Evolutionary conservation across 1,284 basidiomycete genomes (phyloP).

Genomic region (Lentinula novae-zelandiae): DNA sequence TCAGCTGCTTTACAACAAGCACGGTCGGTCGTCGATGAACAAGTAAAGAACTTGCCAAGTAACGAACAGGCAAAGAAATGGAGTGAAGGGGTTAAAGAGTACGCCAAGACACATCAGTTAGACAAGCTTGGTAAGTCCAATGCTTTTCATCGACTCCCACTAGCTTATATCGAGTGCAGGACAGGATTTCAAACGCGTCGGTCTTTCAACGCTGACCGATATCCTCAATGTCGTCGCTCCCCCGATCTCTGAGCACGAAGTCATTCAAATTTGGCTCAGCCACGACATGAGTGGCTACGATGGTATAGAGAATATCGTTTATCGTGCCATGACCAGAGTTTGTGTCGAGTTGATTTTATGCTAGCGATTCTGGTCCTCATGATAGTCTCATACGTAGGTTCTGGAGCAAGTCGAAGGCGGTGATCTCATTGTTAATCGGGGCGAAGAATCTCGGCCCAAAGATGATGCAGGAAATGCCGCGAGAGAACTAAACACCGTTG

Average conservation of each 20-base stretch:
- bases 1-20: conserved; percentile 87
- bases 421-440: conserved; percentile 84
- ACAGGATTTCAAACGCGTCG: conserved; percentile 82
- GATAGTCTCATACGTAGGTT: conserved; percentile 44
- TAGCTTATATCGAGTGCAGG: conserved; percentile 41
- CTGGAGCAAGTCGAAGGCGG: conserved; percentile 94
- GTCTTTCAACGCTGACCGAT: conserved; percentile 84
- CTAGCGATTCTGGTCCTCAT: conserved; percentile 4
- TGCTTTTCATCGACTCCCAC: background rate
- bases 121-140: conserved; percentile 67
- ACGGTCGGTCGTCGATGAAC: conserved; percentile 84
- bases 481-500: conserved; percentile 78
- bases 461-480: conserved; percentile 37
- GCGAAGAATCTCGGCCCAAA: conserved; percentile 71
- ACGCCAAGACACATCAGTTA: conserved; percentile 76
- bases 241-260: conserved; percentile 97
- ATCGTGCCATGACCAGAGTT: conserved; percentile 78
- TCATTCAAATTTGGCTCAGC: conserved; percentile 91
- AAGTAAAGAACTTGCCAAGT: conserved; percentile 78
- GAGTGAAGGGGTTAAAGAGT: conserved; percentile 61
- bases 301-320: conserved; percentile 94
- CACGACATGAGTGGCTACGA: conserved; percentile 98
- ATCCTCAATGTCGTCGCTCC: conserved; percentile 96
- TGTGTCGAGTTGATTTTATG: conserved; percentile 22
- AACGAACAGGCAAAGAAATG: conserved; percentile 81